These are phyloP conservation scores for Grosmannia penicillata DNA, from an alignment of 2,329 filamentous ascomycete genomes.

Conservation along the genomic window DNA sequence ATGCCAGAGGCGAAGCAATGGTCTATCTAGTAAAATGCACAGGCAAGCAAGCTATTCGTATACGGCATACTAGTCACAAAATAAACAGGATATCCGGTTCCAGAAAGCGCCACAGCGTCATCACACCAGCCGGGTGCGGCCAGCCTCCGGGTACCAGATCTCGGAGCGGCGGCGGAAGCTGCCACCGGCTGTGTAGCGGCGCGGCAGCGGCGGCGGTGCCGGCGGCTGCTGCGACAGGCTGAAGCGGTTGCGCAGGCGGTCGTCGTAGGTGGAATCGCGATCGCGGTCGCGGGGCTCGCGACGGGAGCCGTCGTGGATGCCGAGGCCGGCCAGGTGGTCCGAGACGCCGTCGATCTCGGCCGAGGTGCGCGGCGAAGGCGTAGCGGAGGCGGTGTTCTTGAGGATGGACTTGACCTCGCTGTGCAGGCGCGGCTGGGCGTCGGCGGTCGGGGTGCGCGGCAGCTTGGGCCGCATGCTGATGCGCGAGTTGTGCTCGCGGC, in stretches of 20 bases:
- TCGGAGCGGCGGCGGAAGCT: constrained; percentile 11
- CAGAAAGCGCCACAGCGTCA: no score
- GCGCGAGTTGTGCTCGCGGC: constrained; percentile 16
- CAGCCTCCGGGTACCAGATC: constrained; percentile 12
- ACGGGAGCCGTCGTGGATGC: constrained; percentile 1
- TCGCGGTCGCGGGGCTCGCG: not conserved
- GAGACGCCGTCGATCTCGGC: constrained; percentile 3
- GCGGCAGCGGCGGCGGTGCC: constrained; percentile 8
- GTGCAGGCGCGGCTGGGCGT: constrained; percentile 6
- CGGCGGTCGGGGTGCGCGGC: constrained; percentile 6
- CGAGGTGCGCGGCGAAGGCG: not conserved
- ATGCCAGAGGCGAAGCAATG: no score
- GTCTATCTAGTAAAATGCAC: no score
- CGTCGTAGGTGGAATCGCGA: constrained; percentile 9
- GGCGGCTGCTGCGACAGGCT: no score
- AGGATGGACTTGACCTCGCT: constrained; percentile 17
- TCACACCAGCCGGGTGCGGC: constrained; percentile 10
- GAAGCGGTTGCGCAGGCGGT: constrained; percentile 13
- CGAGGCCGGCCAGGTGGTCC: constrained; percentile 4
- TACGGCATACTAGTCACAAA: no score
- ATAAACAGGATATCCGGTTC: no score
- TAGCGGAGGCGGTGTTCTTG: constrained; percentile 12
- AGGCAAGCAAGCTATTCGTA: no score
- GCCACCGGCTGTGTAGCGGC: constrained; percentile 9
- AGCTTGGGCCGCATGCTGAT: constrained; percentile 15